These are phyloP conservation scores for Pelargonium nanum DNA, from an alignment of 345 rosid species.

Conservation along the genomic window DNA sequence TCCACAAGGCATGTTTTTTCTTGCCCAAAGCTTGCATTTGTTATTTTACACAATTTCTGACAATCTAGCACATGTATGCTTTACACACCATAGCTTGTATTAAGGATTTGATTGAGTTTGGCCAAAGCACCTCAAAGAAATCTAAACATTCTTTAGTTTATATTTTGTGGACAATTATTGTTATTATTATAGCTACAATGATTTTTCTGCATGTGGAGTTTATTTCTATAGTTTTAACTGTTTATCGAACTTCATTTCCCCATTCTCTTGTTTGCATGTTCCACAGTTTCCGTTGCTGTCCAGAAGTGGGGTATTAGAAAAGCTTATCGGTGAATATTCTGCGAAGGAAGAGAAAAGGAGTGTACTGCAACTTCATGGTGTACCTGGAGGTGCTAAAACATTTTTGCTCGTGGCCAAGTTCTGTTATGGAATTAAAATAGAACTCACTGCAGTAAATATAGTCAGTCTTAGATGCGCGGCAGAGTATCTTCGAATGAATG, in stretches of 20 bases:
- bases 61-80: neutral
- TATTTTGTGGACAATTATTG: neutral
- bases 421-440: conserved; percentile 71
- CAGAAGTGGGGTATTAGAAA: conserved; percentile 55
- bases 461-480: conserved; percentile 78
- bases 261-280: conserved; percentile 10
- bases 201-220: neutral
- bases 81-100: neutral
- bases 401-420: conserved; percentile 72
- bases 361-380: conserved; percentile 52
- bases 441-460: conserved; percentile 52
- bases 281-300: conserved; percentile 78
- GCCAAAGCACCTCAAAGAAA: neutral
- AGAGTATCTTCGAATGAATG: conserved; percentile 71
- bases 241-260: conserved; percentile 3
- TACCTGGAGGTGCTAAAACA: conserved; percentile 74
- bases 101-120: neutral
- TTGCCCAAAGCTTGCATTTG: neutral
- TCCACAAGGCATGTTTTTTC: conserved; percentile 55
- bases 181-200: too few species aligned
- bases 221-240: neutral
- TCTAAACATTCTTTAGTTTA: neutral
- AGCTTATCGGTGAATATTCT: conserved; percentile 35
- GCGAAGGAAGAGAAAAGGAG: conserved; percentile 30
- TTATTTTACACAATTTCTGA: neutral